A percentile compares a stretch with the other conserved stretches of the same genome.
These are phyloP conservation scores for Lactarius hengduanensis DNA, from an alignment of 768 basidiomycete genomes.

Conservation along the genomic window DNA sequence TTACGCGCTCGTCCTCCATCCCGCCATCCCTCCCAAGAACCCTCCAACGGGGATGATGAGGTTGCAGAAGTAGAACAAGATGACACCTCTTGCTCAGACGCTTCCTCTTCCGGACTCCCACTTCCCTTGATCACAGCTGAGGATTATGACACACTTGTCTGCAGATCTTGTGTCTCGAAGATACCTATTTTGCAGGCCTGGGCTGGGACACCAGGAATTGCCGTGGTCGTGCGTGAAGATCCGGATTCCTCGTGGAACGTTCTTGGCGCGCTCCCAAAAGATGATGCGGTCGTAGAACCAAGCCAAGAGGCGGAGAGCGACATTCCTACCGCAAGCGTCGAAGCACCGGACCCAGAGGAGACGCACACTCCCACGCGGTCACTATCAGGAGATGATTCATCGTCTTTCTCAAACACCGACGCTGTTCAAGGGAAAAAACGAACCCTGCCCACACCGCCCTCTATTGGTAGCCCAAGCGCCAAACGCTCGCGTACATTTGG, in stretches of 20 bases:
- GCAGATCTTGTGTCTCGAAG: conserved; percentile 61
- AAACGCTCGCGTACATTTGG: conserved; percentile 47
- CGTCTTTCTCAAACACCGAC: conserved; percentile 6
- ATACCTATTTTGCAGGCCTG: conserved; percentile 54
- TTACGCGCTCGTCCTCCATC: conserved; percentile 63
- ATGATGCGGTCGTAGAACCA: conserved; percentile 23
- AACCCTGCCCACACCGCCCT: conserved; percentile 32
- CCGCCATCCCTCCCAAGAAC: conserved; percentile 40
- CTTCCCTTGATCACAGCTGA: conserved; percentile 62
- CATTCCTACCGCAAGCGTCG: neutral
- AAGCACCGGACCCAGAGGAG: neutral
- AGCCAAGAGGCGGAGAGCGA: conserved; percentile 4
- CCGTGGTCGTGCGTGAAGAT: conserved; percentile 61
- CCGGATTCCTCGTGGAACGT: conserved; percentile 51
- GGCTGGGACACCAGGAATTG: conserved; percentile 66
- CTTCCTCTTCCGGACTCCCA: conserved; percentile 63
- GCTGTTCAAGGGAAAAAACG: conserved; percentile 45
- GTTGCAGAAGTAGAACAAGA: conserved; percentile 34
- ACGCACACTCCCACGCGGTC: neutral
- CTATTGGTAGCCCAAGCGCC: conserved; percentile 38
- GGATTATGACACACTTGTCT: conserved; percentile 77
- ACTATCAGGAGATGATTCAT: neutral
- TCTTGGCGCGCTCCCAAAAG: conserved; percentile 37
- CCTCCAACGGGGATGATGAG: neutral
- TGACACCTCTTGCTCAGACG: conserved; percentile 55